phyloP scores from a whole-genome alignment of 495 filamentous ascomycete species.

The Apiosordaria backusii region DNA sequence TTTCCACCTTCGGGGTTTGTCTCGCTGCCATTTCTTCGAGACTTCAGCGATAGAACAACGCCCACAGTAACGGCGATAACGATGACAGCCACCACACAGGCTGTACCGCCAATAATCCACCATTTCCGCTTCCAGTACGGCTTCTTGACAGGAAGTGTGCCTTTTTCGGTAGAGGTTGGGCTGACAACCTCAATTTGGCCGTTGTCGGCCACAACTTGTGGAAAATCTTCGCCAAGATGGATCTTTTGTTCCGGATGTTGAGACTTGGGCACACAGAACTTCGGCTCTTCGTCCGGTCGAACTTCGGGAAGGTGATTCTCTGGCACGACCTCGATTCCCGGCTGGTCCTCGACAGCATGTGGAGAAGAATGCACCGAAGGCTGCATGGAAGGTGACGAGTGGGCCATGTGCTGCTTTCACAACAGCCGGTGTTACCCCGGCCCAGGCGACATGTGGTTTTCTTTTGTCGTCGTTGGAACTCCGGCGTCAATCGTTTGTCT shows the following conservation, averaged over 20 bases:
- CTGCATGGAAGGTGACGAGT: neutral
- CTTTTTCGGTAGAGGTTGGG: neutral
- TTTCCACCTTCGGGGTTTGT: neutral
- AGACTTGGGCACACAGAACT: neutral
- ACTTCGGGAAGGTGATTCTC: neutral
- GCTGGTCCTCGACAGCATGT: neutral
- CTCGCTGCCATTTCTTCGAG: neutral
- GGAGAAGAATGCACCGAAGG: neutral
- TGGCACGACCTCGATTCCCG: neutral
- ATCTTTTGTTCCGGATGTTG: neutral
- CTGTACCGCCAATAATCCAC: neutral
- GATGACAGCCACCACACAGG: neutral
- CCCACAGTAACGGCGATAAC: neutral
- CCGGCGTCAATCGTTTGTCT: neutral
- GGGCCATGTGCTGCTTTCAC: neutral
- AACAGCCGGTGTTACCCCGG: neutral
- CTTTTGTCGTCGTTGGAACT: neutral
- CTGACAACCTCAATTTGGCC: neutral
- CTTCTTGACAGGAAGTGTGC: neutral
- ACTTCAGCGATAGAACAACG: neutral
- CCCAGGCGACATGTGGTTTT: neutral
- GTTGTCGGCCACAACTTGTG: neutral
- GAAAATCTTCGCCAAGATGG: neutral
- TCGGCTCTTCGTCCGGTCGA: neutral
- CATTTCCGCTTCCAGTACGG: neutral